A percentile compares a stretch with the other conserved stretches of the same genome.
These are phyloP conservation scores for Nitzschia putrida DNA, from an alignment of 108 stramenopile species.

Conservation along the genomic window DNA sequence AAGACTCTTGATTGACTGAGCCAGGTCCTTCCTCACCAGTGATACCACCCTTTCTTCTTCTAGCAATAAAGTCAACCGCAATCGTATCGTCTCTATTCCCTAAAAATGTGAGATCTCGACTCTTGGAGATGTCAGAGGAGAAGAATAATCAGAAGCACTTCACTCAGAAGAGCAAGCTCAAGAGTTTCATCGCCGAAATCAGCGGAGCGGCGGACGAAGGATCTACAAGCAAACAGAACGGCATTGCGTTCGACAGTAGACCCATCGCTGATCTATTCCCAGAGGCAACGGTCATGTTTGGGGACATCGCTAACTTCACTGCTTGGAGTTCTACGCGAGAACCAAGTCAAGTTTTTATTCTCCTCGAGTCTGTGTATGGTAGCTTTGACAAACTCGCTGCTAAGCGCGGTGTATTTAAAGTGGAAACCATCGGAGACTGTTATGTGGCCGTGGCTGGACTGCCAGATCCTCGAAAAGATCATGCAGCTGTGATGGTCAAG, in stretches of 20 bases:
- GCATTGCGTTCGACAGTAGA: conserved; percentile 13
- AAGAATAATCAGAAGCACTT: no score
- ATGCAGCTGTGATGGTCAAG: conserved; percentile 51
- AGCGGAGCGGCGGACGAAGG: neutral
- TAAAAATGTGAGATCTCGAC: neutral
- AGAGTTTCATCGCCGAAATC: conserved; percentile 11
- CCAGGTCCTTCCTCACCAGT: neutral
- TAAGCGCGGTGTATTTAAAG: conserved; percentile 54
- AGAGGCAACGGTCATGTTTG: conserved; percentile 74
- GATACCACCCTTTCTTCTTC: no score
- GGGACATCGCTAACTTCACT: conserved; percentile 59
- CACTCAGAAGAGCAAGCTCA: conserved; percentile 23
- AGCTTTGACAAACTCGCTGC: conserved; percentile 59
- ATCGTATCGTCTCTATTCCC: conserved; percentile 4
- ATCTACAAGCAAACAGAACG: neutral
- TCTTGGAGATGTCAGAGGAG: neutral
- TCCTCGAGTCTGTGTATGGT: conserved; percentile 56
- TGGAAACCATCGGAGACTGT: conserved; percentile 54
- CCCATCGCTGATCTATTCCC: conserved; percentile 75
- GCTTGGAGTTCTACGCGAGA: conserved; percentile 52
- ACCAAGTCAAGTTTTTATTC: conserved; percentile 58
- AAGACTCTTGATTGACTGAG: no score
- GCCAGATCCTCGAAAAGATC: conserved; percentile 54
- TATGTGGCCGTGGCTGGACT: conserved; percentile 66
- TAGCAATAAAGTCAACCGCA: conserved; percentile 18